phyloP scores from a whole-genome alignment of 2,329 filamentous ascomycete genomes.

The Eutypa lata region DNA sequence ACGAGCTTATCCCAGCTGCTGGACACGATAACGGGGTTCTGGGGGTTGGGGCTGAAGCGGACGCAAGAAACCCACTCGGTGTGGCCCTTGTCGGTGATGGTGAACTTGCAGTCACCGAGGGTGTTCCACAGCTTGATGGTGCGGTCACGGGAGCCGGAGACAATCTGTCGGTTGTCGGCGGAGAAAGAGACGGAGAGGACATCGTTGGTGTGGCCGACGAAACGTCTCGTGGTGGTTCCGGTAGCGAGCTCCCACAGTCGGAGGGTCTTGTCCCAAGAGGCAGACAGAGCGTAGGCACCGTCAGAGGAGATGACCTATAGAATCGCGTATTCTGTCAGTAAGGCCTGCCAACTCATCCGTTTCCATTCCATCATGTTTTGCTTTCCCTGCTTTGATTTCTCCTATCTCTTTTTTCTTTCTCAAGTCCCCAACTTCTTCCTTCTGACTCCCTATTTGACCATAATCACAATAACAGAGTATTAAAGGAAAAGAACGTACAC shows the following conservation, averaged over 20 bases:
- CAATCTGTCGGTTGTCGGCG: slow-evolving; percentile 99
- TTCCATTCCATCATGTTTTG: slow-evolving; percentile 5
- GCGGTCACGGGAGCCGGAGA: slow-evolving; percentile 96
- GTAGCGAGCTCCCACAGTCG: slow-evolving; percentile 98
- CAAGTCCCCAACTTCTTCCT: not conserved
- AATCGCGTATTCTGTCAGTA: slow-evolving; percentile 26
- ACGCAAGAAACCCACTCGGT: slow-evolving; percentile 99
- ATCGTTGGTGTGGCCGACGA: slow-evolving; percentile 99
- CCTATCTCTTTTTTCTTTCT: slow-evolving; percentile 1
- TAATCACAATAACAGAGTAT: not conserved
- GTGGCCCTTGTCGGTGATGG: slow-evolving; percentile 99
- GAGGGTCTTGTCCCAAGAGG: slow-evolving; percentile 99
- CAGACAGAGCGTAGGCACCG: slow-evolving; percentile 96
- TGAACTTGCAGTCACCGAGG: slow-evolving; percentile 99
- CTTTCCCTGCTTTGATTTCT: slow-evolving; percentile 8
- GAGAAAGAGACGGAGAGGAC: slow-evolving; percentile 99
- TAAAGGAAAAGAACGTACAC: slow-evolving; percentile 65
- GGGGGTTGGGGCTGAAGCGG: slow-evolving; percentile 98
- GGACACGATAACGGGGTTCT: slow-evolving; percentile 99
- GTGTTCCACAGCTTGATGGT: slow-evolving; percentile 99
- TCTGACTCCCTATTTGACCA: not conserved
- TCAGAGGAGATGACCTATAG: slow-evolving; percentile 96
- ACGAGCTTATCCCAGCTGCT: slow-evolving; percentile 99
- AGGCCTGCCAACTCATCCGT: slow-evolving; percentile 12
- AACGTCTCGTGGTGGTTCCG: slow-evolving; percentile 94